Percentiles rank a stretch among this genome's conserved stretches.
phyloP scores from a whole-genome alignment of 164 flowering plant species.

The Berberis vulgaris region DNA sequence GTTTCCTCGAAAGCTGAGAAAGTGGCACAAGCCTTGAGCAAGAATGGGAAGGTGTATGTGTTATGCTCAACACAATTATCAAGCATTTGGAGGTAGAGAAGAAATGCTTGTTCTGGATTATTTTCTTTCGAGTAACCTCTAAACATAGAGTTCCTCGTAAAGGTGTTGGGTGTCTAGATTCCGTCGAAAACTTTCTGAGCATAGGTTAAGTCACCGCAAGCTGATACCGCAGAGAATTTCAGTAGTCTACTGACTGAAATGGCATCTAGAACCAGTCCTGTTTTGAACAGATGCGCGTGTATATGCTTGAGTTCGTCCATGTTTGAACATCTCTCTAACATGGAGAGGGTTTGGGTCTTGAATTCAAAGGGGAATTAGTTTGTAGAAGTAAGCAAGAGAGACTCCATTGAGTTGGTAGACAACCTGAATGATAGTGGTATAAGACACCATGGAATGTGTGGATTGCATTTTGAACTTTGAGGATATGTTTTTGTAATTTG shows the following conservation, averaged over 20 bases:
- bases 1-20: conserved; percentile 20
- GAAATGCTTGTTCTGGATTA: conserved; percentile 25
- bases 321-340: conserved; percentile 35
- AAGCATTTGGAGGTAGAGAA: conserved; percentile 31
- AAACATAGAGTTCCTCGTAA: conserved; percentile 44
- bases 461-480: no score
- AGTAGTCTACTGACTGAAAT: conserved; percentile 18
- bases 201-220: conserved; percentile 20
- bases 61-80: conserved; percentile 21
- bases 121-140: conserved; percentile 25
- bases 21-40: conserved; percentile 38
- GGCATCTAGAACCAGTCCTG: conserved; percentile 18
- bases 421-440: not conserved
- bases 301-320: conserved; percentile 42
- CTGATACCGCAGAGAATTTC: conserved; percentile 12
- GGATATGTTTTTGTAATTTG: no score
- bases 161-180: conserved; percentile 23
- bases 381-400: conserved; percentile 14
- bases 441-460: not conserved
- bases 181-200: conserved; percentile 26
- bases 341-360: conserved; percentile 15
- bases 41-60: conserved; percentile 40
- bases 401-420: conserved; percentile 17
- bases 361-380: conserved; percentile 13
- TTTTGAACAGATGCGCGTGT: conserved; percentile 31